Percentiles rank a stretch among this genome's conserved stretches.
These are phyloP conservation scores for Ceratobasidium sp. DNA, from an alignment of 1,284 basidiomycete genomes.

Conservation along the genomic window DNA sequence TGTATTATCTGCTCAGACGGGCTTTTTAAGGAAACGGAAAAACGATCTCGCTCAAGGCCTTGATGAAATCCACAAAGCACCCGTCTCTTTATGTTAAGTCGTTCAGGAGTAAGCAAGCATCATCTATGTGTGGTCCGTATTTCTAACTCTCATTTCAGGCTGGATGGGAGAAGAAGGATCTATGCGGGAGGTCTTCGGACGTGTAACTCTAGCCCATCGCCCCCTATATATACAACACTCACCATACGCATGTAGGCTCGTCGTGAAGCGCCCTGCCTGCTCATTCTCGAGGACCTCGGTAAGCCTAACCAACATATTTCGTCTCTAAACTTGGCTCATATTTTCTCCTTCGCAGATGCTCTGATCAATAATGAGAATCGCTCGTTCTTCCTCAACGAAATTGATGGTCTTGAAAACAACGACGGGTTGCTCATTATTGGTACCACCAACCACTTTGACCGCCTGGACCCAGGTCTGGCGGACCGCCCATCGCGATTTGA, in stretches of 20 bases:
- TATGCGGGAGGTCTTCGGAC: constrained; percentile 71
- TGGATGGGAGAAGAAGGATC: constrained; percentile 72
- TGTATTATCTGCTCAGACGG: not conserved
- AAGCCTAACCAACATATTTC: constrained; percentile 60
- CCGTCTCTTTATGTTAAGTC: constrained; percentile 79
- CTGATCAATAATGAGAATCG: constrained; percentile 65
- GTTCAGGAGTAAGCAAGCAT: constrained; percentile 52
- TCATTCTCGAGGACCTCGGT: constrained; percentile 84
- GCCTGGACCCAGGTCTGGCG: constrained; percentile 77
- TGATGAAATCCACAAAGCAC: constrained; percentile 55
- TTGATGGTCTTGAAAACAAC: constrained; percentile 75
- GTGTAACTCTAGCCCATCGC: constrained; percentile 62
- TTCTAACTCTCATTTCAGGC: constrained; percentile 54
- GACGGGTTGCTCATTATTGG: constrained; percentile 81
- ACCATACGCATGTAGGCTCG: constrained; percentile 45
- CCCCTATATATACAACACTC: not conserved
- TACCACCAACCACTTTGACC: constrained; percentile 85
- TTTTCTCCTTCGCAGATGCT: constrained; percentile 4
- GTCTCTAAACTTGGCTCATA: constrained; percentile 59
- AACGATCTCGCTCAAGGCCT: constrained; percentile 78
- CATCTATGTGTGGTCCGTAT: not conserved
- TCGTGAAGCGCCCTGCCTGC: constrained; percentile 69
- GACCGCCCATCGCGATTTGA: constrained; percentile 84
- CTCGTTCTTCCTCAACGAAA: constrained; percentile 80
- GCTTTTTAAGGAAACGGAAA: constrained; percentile 75